These are phyloP conservation scores for Termitomyces sp. DNA, from an alignment of 768 basidiomycete species.

Conservation along the genomic window DNA sequence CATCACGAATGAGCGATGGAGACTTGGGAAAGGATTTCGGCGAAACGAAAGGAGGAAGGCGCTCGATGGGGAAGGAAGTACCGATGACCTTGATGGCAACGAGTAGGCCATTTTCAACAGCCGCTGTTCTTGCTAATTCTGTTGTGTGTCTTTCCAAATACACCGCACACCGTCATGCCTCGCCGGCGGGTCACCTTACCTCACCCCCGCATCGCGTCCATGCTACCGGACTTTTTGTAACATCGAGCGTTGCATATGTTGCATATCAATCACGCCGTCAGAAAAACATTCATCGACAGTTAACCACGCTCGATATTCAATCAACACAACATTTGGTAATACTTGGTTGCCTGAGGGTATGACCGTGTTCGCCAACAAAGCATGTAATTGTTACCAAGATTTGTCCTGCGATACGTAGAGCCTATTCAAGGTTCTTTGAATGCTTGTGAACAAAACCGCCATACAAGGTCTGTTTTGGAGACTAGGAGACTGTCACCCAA, in stretches of 20 bases:
- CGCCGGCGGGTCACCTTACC: not conserved
- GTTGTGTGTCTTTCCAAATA: not conserved
- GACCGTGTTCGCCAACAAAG: not conserved
- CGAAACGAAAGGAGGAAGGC: slow-evolving; percentile 31
- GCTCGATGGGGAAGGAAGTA: slow-evolving; percentile 15
- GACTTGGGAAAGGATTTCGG: slow-evolving; percentile 57
- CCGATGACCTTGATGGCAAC: slow-evolving; percentile 17
- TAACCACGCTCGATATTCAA: not conserved
- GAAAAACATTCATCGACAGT: not conserved
- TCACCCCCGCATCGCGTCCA: not conserved
- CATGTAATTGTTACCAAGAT: not conserved
- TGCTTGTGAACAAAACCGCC: not conserved
- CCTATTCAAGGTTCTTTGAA: not conserved
- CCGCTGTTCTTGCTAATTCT: not conserved
- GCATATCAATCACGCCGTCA: slow-evolving; percentile 1
- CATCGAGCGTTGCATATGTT: not conserved
- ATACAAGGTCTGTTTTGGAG: too few species aligned
- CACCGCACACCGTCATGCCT: too few species aligned
- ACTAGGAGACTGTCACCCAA: too few species aligned
- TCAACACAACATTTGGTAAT: not conserved
- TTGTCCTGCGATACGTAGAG: not conserved
- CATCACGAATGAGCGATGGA: slow-evolving; percentile 76
- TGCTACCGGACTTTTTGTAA: not conserved
- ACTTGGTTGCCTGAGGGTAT: not conserved
- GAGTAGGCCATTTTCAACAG: slow-evolving; percentile 12